Evolutionary conservation across 805 yeast genomes (phyloP), one percentile per base, ranked within the genome.

Genomic region (Babjeviella inositovora): DNA sequence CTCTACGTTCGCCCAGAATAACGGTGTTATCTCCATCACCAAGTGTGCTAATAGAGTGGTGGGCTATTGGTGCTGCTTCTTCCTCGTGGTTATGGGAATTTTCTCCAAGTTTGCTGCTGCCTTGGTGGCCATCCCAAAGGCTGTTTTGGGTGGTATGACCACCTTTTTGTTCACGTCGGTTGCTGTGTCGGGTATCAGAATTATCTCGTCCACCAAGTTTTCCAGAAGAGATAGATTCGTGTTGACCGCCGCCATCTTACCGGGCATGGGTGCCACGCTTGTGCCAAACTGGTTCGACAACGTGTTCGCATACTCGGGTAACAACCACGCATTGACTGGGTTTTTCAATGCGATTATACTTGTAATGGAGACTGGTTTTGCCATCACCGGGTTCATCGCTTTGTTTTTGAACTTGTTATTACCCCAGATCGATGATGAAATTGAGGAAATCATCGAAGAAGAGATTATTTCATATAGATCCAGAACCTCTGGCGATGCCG

Each of bases 1-100:
- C 69, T 72, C 92, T 8, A 75, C 90, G 0, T 85, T 85, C 55
- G 94, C 95, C 8, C 95, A 84, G 51, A 85, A 85, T 52, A 85
- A 85, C 45, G 95, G 95, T 58, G 94, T 84, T 28, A 82, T 84
- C 34, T 73, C 93, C 19, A 62, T 85, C 45, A 85, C 95, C 23
- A 81, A 80, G 45, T 82, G 94, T 52, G 95, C 94, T 22, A 72
- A 80, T 38, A 65, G 92, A 52, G 38, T 32, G 18, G 79, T 66
- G 15, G 96, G 90, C 18, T 71, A 69, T 46, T 75, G 80, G 68
- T 67, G 79, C 51, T 74, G 80, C 32, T 66, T 80, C 55, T 80
- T 77, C 57, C 53, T 84, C 33, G 40, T 84, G 26, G 45, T 84
- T 29, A 81, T 84, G 93, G 96, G 96, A 19, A 50, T 84, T 19